These are phyloP conservation scores for Eutrema japonicum DNA, from an alignment of 345 rosid species.

Conservation along the genomic window DNA sequence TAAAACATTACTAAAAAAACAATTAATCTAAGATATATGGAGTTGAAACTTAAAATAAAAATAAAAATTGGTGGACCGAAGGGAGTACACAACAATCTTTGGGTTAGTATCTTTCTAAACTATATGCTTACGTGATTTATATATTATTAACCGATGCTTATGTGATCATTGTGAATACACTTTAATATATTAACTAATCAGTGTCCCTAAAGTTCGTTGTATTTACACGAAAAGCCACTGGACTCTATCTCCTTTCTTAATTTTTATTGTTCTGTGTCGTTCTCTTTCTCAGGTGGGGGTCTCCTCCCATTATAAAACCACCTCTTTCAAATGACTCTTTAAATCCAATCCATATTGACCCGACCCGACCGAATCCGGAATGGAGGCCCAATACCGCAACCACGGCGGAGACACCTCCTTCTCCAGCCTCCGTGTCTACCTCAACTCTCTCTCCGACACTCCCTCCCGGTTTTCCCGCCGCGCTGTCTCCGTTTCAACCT, in stretches of 20 bases:
- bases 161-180: not conserved
- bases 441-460: conserved; percentile 63
- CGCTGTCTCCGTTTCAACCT: conserved; percentile 72
- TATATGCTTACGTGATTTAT: conserved; percentile 13
- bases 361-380: conserved; percentile 22
- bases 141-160: not conserved
- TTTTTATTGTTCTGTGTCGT: not conserved
- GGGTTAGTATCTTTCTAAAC: conserved; percentile 3
- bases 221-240: conserved; percentile 31
- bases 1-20: not conserved
- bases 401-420: conserved; percentile 56
- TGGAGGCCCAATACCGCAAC: conserved; percentile 36
- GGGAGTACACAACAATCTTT: not conserved
- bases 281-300: not conserved
- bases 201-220: conserved; percentile 4
- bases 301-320: conserved; percentile 29
- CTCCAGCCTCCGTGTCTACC: conserved; percentile 61
- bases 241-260: conserved; percentile 1
- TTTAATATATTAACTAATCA: not conserved
- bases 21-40: not conserved
- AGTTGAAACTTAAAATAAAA: not conserved
- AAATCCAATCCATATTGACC: not conserved
- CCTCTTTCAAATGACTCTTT: conserved; percentile 17
- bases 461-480: conserved; percentile 73
- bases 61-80: not conserved